Base-by-base conservation (phyloP, 2,329 filamentous ascomycete genomes). In the Fusarium pseudonygamai region DNA sequence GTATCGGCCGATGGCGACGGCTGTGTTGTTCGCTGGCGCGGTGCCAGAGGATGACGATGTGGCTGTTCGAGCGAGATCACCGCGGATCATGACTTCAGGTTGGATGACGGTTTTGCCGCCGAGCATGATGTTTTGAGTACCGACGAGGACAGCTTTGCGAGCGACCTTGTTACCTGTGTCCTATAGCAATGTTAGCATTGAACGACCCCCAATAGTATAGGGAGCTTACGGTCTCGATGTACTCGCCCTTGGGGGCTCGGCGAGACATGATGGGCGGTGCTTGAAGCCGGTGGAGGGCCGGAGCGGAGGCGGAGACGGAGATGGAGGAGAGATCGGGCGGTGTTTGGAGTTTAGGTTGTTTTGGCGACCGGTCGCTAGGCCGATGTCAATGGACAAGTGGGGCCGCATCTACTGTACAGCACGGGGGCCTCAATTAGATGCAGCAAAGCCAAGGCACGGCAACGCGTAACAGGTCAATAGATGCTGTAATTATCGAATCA, bases 101-200 rank as follows among this genome's bases (percentile, higher is more conserved):
- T 97, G 95, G 79, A 99, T 97, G 71, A 98, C 94, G 2, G 95
- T 97, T 84, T 94, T 97, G 72, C 96, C 96, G 76, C 95, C 96
- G 5, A 99, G 92, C 83, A 97, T 97, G 84, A 99, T 98, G 84
- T 98, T 97, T 77, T 97, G 95, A 28, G 96, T 98, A 78, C 96
- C 96, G 79, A 97, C 93, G 77, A 99, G 94, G 80, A 93, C 92
- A 71, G 94, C 93, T 76, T 94, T 94, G 75, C 96, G 94, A 43
- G 95, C 96, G 78, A 99, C 96, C 85, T 98, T 98, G 89, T 99
- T 99, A 75, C 96, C 96, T 6, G 95, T 97, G 84, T 98, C 96
- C 95, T 97, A 76, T 13, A 24, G 26, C n/a, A 20, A 22, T 5
- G 36, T 69, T 18, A 64, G 59, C 32, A 37, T 52, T 32, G 37